Conservation (phyloP, 805 yeast genomes). For the Candida insectalens region DNA sequence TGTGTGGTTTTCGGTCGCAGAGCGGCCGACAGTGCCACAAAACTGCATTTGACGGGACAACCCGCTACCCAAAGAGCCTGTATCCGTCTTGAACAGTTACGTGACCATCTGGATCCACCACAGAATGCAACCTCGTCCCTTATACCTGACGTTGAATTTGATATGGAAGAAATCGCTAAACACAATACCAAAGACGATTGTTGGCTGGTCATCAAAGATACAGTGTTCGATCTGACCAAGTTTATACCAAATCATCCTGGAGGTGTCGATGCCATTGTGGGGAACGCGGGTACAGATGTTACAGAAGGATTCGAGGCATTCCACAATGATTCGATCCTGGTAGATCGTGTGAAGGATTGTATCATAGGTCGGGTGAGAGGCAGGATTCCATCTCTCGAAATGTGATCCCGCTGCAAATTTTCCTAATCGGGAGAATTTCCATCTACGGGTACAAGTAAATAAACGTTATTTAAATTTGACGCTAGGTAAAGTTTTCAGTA, state of each 20-base stretch:
- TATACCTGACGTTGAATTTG: conserved; percentile 39
- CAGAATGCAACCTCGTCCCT: conserved; percentile 15
- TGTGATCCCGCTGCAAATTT: too few relatives aligned
- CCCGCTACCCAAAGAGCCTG: conserved; percentile 1
- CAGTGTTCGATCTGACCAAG: conserved; percentile 37
- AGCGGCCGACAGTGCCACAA: conserved; percentile 33
- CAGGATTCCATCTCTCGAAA: conserved; percentile 29
- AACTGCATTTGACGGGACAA: conserved; percentile 13
- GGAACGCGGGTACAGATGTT: conserved; percentile 66
- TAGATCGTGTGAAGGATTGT: conserved; percentile 35
- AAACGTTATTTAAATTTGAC: too few relatives aligned
- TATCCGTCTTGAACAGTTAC: conserved; percentile 5
- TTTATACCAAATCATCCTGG: conserved; percentile 52
- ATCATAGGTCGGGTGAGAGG: conserved; percentile 47
- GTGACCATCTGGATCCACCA: conserved; percentile 8
- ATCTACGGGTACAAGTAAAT: not conserved
- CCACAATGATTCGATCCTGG: conserved; percentile 47
- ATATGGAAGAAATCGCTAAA: conserved; percentile 35
- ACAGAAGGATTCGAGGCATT: conserved; percentile 47
- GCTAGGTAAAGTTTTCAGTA: too few relatives aligned
- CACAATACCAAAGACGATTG: conserved; percentile 38
- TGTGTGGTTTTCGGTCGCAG: conserved; percentile 50
- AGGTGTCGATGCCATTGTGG: conserved; percentile 65
- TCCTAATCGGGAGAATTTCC: not conserved
- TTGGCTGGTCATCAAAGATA: conserved; percentile 46